phyloP scores from a whole-genome alignment of 2,329 filamentous ascomycete species.

The Esteya vermicola region DNA sequence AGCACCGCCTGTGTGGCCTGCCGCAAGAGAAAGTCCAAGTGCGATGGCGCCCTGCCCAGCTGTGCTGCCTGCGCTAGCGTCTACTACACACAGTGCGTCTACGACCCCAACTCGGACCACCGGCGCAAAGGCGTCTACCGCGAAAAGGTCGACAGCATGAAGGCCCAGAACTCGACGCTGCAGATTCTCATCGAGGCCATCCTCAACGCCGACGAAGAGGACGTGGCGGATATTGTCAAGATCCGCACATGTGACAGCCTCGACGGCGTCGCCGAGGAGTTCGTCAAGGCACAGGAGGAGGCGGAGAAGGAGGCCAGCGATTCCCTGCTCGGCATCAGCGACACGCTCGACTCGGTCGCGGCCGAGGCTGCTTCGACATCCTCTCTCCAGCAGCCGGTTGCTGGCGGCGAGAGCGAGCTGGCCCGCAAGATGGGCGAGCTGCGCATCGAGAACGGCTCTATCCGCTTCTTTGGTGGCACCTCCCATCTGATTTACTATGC shows the following conservation, averaged over 20 bases:
- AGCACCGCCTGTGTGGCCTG: conserved; percentile 78
- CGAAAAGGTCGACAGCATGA: conserved; percentile 78
- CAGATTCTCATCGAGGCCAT: conserved; percentile 90
- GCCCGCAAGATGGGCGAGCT: conserved; percentile 90
- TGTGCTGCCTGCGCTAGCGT: conserved; percentile 95
- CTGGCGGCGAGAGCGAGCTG: conserved; percentile 64
- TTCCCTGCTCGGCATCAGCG: conserved; percentile 1
- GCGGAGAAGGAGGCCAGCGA: conserved; percentile 20
- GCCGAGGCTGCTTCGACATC: conserved; percentile 17
- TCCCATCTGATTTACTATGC: conserved; percentile 87
- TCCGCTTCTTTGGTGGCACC: conserved; percentile 86
- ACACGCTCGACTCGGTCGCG: conserved; percentile 3
- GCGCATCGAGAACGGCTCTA: conserved; percentile 70
- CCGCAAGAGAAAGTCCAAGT: conserved; percentile 69
- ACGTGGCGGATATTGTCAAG: conserved; percentile 67
- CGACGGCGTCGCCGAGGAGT: conserved; percentile 38
- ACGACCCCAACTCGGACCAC: conserved; percentile 93
- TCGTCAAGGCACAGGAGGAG: conserved; percentile 27
- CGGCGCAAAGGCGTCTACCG: conserved; percentile 94
- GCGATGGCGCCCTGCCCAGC: conserved; percentile 79
- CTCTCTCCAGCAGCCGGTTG: conserved; percentile 16
- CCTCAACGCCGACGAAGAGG: conserved; percentile 78
- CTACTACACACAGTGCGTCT: conserved; percentile 80
- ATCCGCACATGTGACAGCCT: conserved; percentile 74
- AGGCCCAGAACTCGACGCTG: conserved; percentile 73